Base-by-base conservation (phyloP, 345 rosid species). In the Heritiera littoralis region DNA sequence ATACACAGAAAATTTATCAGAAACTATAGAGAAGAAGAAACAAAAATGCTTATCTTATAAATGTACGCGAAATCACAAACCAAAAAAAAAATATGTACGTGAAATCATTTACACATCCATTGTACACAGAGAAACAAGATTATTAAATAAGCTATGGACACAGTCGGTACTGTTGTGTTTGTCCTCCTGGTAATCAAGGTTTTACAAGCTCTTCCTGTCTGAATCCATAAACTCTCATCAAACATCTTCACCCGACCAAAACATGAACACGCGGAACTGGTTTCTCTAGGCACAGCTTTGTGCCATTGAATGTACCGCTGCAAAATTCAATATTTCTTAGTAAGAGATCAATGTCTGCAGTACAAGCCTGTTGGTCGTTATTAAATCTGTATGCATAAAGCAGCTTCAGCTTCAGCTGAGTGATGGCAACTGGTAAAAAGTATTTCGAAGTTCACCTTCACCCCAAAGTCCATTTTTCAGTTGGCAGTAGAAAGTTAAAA, bases 331-430 rank as follows among this genome's bases (percentile, higher is more conserved):
- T 51, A 20, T 15, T 30, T 23, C 56, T 30, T 15, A 20, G 3
- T 17, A 9, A 52, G 9, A 72, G 28, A 72, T 72, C 76, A 35
- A 35, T 72, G 76, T 72, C 8, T 51, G 40, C 58, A 14, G 75
- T 71, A 71, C 75, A n/a, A 68, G 30, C 5, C 12, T 18, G 32
- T 72, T 55, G 32, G 11, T 28, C 41, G 49, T 45, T 18, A 43
- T 70, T 23, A 70, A 48, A 70, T 49, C 23, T 71, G 43, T 28
- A 49, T 6, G 10, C 52, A 43, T 43, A n/a, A 67, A 67, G 32
- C 20, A 35, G 69, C 40, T 41, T 41, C 11, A 4, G 38, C 7
- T 61, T 3, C 7, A 12, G 49, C 49, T 46, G 49, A 46, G 12
- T 12, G 23, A 55, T 6, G 60, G 58, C 18, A 35, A 17, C 65